Conservation (phyloP, 2,329 filamentous ascomycete species). For the Thelonectria discophora region DNA sequence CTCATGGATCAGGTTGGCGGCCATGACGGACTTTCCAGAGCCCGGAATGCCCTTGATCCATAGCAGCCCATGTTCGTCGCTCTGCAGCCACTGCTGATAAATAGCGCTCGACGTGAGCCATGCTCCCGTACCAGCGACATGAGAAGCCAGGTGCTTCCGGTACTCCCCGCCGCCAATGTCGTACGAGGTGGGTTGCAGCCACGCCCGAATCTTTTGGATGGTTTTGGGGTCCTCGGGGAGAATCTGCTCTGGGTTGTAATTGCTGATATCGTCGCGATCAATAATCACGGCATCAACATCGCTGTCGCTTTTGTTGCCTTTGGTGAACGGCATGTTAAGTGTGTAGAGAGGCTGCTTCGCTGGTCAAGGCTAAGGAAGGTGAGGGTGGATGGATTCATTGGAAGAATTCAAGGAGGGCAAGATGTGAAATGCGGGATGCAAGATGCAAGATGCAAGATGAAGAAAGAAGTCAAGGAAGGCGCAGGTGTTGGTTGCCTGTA, state of each 20-base stretch:
- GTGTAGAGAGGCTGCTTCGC: not conserved
- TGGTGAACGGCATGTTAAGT: not conserved
- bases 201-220: slow-evolving; percentile 33
- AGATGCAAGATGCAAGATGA: too few relatives aligned
- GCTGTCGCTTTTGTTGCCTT: slow-evolving; percentile 13
- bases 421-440: too few relatives aligned
- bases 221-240: slow-evolving; percentile 40
- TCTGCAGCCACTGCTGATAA: slow-evolving; percentile 16
- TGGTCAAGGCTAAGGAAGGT: not conserved
- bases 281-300: slow-evolving; percentile 39
- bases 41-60: slow-evolving; percentile 47
- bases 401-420: too few relatives aligned
- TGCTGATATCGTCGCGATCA: slow-evolving; percentile 41
- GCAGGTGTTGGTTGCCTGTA: too few relatives aligned
- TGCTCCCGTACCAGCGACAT: slow-evolving; percentile 11
- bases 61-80: slow-evolving; percentile 11
- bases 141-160: slow-evolving; percentile 15
- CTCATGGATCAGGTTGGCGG: slow-evolving; percentile 39
- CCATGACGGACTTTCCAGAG: slow-evolving; percentile 50
- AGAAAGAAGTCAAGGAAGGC: too few relatives aligned
- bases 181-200: slow-evolving; percentile 20
- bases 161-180: slow-evolving; percentile 10
- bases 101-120: slow-evolving; percentile 11
- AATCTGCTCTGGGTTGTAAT: slow-evolving; percentile 47
- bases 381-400: too few relatives aligned